Evolutionary conservation across 192 early-diverging fungal genomes (phyloP).

Genomic region (Phlyctochytrium planicorne): DNA sequence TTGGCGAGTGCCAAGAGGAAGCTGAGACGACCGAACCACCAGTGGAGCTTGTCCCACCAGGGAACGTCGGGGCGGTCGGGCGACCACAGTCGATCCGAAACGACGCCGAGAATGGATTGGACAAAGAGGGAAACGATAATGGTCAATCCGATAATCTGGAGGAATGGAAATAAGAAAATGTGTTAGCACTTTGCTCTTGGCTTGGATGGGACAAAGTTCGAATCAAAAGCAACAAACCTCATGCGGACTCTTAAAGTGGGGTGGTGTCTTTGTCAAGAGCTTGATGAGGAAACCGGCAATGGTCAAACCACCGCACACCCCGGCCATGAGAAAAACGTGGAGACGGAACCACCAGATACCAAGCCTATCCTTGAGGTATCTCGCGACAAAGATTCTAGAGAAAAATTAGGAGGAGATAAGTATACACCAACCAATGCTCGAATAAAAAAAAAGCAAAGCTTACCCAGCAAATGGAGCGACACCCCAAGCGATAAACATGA

Average conservation of each 20-base stretch:
- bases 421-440: too few relatives aligned
- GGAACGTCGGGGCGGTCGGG: slow-evolving; percentile 20
- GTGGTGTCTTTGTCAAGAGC: slow-evolving; percentile 2
- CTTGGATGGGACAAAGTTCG: neutral
- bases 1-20: slow-evolving; percentile 25
- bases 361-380: slow-evolving; percentile 31
- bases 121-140: slow-evolving; percentile 11
- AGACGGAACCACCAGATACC: slow-evolving; percentile 34
- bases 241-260: slow-evolving; percentile 12
- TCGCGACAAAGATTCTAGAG: slow-evolving; percentile 35
- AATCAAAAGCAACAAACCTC: slow-evolving; percentile 4
- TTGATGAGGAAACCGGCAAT: slow-evolving; percentile 11
- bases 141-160: slow-evolving; percentile 20
- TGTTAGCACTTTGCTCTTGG: neutral
- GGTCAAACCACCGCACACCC: neutral
- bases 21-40: slow-evolving; percentile 31
- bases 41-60: slow-evolving; percentile 28
- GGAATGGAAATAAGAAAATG: neutral
- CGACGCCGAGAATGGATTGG: slow-evolving; percentile 27
- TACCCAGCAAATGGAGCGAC: slow-evolving; percentile 34
- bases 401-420: slow-evolving; percentile 16
- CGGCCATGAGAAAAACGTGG: slow-evolving; percentile 31
- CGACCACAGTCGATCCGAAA: slow-evolving; percentile 12
- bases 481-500: slow-evolving; percentile 51
- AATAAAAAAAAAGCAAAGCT: neutral